Base-by-base conservation (phyloP, 2,329 filamentous ascomycete species). In the Coniochaeta sp. region DNA sequence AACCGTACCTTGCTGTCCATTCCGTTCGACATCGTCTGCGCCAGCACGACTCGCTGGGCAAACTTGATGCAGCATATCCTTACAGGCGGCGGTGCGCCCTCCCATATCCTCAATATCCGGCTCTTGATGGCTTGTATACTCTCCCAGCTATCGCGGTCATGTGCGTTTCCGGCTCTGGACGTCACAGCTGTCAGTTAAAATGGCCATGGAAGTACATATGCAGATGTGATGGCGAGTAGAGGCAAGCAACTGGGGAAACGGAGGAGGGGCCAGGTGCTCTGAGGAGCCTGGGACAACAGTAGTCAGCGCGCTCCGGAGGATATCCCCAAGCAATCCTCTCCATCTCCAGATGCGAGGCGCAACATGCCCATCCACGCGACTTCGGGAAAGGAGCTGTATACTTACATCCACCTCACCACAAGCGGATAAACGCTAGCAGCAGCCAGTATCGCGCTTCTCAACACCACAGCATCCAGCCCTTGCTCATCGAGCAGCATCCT, bases 1-100 rank as follows among this genome's bases (percentile, higher is more conserved):
- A 24, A 55, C 74, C 81, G 67, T 80, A 96, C 89, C 74, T 89
- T 84, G 59, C 88, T 87, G 65, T 97, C 92, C 52, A 83, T 77
- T 59, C 89, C 87, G 53, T 86, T 73, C 46, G 89, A 89, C n/a
- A 86, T 84, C 10, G 90, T 96, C 69, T 99, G 92, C 16, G 91
- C 89, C 58, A 96, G 81, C 42, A 99, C 87, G 42, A 97, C 89
- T 57, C 89, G 85, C 72, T 99, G 92, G 32, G 90, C 86, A 68
- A 99, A 99, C 70, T 99, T 99, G 77, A 97, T 86, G 73, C 94
- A 97, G 75, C 91, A 95, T 67, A 97, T 86, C 61, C 86, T 86
- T 56, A 97, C 82, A 3, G 89, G 86, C 12, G 86, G 78, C 13
- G 82, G 73, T 16, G 89, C 85, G 40, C 76, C 80, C 60, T 96